These are phyloP conservation scores for Annona cherimola DNA, from an alignment of 164 flowering plant genomes.

Conservation along the genomic window DNA sequence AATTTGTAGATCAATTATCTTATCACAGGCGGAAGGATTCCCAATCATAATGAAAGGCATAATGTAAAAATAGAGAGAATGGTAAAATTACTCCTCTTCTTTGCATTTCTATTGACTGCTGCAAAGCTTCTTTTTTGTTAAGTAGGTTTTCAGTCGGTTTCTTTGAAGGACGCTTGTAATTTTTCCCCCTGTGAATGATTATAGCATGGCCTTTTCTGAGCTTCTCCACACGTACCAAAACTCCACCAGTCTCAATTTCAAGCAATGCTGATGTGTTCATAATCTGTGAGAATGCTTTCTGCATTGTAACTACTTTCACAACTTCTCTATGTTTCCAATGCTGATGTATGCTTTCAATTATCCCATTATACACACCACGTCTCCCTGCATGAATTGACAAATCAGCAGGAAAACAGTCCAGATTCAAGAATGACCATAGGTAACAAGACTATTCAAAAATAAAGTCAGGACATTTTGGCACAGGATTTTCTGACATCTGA, in stretches of 20 bases:
- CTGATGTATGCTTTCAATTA: constrained; percentile 77
- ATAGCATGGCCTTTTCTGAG: constrained; percentile 79
- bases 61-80: neutral
- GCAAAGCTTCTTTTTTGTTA: constrained; percentile 61
- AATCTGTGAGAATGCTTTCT: constrained; percentile 42
- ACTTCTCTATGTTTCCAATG: constrained; percentile 98
- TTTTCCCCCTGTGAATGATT: constrained; percentile 83
- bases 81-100: constrained; percentile 70
- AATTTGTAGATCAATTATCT: neutral
- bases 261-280: constrained; percentile 53
- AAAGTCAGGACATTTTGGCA: neutral
- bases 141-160: constrained; percentile 41
- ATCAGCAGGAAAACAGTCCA: neutral
- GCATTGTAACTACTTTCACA: constrained; percentile 80
- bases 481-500: too few species aligned
- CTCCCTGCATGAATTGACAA: constrained; percentile 47
- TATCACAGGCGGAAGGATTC: neutral
- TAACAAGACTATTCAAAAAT: too few species aligned
- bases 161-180: constrained; percentile 64
- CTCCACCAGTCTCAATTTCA: constrained; percentile 76
- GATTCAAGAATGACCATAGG: too few species aligned
- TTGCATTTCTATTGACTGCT: constrained; percentile 72
- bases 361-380: constrained; percentile 90
- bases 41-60: neutral
- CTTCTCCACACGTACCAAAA: constrained; percentile 62